phyloP scores from a whole-genome alignment of 1,139 yeast genomes.

The Lodderomyces beijingensis region DNA sequence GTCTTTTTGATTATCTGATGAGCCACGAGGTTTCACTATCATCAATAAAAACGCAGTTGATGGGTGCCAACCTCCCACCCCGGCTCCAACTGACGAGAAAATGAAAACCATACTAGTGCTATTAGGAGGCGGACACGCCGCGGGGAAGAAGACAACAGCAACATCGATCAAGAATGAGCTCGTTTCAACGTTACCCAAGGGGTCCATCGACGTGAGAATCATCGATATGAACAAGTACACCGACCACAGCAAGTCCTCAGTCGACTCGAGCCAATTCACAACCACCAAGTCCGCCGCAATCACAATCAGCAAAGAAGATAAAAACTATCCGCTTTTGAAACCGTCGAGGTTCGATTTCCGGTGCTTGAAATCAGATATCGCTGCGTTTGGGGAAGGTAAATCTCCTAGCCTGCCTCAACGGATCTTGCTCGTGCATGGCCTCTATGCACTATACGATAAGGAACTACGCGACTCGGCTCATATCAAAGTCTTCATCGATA shows the following conservation, averaged over 20 bases:
- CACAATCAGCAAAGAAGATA: constrained; percentile 17
- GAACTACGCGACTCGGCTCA: constrained; percentile 55
- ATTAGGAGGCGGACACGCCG: constrained; percentile 73
- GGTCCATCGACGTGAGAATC: constrained; percentile 27
- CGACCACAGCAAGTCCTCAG: constrained; percentile 11
- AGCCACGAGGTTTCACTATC: not conserved
- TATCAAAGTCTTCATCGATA: constrained; percentile 73
- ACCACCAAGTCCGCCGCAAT: constrained; percentile 29
- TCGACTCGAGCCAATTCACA: constrained; percentile 16
- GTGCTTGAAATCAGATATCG: constrained; percentile 16
- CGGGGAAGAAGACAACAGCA: constrained; percentile 53
- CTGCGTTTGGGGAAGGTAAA: constrained; percentile 6
- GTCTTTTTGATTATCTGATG: constrained; percentile 4
- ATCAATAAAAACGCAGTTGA: constrained; percentile 1
- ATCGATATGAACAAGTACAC: constrained; percentile 33
- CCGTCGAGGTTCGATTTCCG: constrained; percentile 41
- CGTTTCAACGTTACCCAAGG: constrained; percentile 15
- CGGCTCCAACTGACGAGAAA: too few relatives aligned
- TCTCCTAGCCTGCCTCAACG: constrained; percentile 16
- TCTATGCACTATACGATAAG: constrained; percentile 71
- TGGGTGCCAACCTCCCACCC: too few relatives aligned
- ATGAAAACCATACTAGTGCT: too few relatives aligned
- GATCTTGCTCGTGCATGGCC: constrained; percentile 66
- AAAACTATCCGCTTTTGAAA: constrained; percentile 20
- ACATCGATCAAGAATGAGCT: constrained; percentile 27